Conservation (phyloP, 2,329 filamentous ascomycete genomes). For the Rhynchosporium graminicola region DNA sequence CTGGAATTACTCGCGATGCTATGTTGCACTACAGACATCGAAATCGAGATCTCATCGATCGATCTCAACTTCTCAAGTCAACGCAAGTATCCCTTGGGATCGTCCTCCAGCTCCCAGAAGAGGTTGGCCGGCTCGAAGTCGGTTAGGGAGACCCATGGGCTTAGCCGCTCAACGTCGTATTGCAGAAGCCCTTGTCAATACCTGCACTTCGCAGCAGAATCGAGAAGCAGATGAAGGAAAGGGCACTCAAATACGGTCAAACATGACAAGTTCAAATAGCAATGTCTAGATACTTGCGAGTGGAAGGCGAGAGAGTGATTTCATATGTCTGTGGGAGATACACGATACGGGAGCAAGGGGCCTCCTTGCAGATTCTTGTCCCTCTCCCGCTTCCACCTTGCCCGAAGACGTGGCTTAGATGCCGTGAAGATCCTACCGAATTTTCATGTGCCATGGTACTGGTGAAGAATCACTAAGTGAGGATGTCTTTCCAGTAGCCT, state of each 20-base stretch:
- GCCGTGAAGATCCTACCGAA: not conserved
- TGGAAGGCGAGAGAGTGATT: not conserved
- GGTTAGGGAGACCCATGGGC: not conserved
- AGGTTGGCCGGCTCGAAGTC: too few species aligned
- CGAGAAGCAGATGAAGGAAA: not conserved
- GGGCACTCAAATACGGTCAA: not conserved
- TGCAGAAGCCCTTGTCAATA: constrained; percentile 11
- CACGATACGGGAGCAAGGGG: not conserved
- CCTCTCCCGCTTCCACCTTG: not conserved
- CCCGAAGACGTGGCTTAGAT: not conserved
- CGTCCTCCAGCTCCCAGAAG: not conserved
- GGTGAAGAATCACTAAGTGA: not conserved
- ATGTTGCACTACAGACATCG: not conserved
- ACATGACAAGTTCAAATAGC: not conserved
- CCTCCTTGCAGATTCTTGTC: not conserved
- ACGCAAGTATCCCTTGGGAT: not conserved
- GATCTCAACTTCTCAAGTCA: not conserved
- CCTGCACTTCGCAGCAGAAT: not conserved
- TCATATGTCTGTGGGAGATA: constrained; percentile 7
- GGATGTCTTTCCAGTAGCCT: not conserved
- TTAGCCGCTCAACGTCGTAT: constrained; percentile 9
- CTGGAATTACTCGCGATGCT: not conserved
- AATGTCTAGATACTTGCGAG: constrained; percentile 5
- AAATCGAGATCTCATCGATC: constrained; percentile 8
- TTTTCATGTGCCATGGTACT: not conserved